Base-by-base conservation (phyloP, 75 land plant genomes). In the Pinus albicaulis region DNA sequence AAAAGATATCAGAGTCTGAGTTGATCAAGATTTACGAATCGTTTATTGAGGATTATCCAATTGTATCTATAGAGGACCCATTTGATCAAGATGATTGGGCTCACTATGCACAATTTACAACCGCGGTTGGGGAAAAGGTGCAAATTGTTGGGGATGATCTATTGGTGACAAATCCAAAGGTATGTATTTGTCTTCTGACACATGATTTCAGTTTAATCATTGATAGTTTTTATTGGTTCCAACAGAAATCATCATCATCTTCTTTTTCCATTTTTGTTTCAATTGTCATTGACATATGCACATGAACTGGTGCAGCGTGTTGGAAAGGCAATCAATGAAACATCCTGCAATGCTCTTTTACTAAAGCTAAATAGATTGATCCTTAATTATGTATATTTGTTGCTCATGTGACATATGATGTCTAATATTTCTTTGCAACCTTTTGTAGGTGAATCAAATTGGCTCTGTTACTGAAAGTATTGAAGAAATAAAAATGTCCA, bases 1-100 rank as follows among this genome's bases (percentile, higher is more conserved):
- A 91, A 44, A 95, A 92, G 84, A 92, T 97, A 22, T 92, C 91
- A 17, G 99, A 98, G 34, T 89, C 92, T 58, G 84, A 86, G 53
- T 73, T 97, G 34, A 95, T 92, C 55, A 85, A 94, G 75, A 72
- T 97, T 19, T 97, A 97, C 83, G 91, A 97, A 80, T 92, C 98
- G 11, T 97, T 97, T 77, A 88, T 81, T 17, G 61, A 74, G 24
- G 98, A 92, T 26, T 97, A 97, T 74, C 99, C 99, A 20, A 95
- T 97, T 81, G 91, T 88, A 13, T 92, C 99, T 0, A 94, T 97
- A 76, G 99, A 97, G 72, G 99, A 97, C 76, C 99, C 99, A 55
- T 97, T 97, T 84, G 99, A 97, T 76, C 99, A 97, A 68, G 99
- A 97, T 86, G 99, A 97, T 81, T 94, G 99, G 99, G 89, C 79